Base-by-base conservation (phyloP, 2,329 filamentous ascomycete species). In the Clonostachys byssicola region DNA sequence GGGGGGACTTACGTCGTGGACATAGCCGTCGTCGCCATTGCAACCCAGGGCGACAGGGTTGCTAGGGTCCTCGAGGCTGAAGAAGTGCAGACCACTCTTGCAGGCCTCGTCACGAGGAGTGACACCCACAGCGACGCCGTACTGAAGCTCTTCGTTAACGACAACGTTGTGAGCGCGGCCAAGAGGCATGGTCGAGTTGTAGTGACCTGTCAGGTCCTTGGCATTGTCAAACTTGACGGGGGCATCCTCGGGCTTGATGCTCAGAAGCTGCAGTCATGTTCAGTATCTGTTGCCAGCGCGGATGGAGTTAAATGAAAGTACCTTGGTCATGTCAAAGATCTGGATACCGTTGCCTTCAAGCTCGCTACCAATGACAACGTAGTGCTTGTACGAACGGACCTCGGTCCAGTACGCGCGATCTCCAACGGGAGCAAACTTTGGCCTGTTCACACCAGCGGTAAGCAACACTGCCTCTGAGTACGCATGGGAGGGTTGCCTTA, bases 301-400 rank as follows among this genome's bases (percentile, higher is more conserved):
- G 4, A 30, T 30, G 23, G 23, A 10, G 23, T 9, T 9, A 4
- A 14, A 9, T n/a, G 1, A 12, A 41, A 34, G 18, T n/a, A 46
- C 44, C 46, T 74, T 80, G 52, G 66, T 75, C 75, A 81, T 71
- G 56, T 84, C 80, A 51, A 84, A 84, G 56, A 83, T 75, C 58
- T 84, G 80, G 34, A 84, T 70, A 33, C 76, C 75, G 55, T 83
- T 79, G 45, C 64, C 59, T 16, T 57, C 54, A 3, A 75, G 72
- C 53, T 68, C 65, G 47, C 57, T 61, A 17, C 65, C 65, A 14
- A 68, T 65, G 45, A 67, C 53, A 51, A 61, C 54, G 52, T 57
- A 62, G 51, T 60, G 53, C 43, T 56, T 57, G 56, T 57, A 67
- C 2, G 63, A 56, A 17, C 60, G 58, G 45, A 68, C 66, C 51